Evolutionary conservation across 192 early-diverging fungal genomes (phyloP).

Genomic region (Coemansia sp.): DNA sequence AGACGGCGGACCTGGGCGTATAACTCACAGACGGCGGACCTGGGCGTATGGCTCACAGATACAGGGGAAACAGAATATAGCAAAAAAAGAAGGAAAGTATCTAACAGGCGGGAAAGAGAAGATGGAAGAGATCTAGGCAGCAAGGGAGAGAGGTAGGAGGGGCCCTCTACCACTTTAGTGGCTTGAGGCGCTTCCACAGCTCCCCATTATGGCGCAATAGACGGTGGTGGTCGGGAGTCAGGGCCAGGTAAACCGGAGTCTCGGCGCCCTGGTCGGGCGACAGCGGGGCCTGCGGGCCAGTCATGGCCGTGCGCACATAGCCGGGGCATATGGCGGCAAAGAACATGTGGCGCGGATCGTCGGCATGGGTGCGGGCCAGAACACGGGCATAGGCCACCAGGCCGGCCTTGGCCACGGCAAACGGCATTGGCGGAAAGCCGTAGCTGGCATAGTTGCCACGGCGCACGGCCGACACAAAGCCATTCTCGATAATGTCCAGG

Average conservation of each 20-base stretch:
- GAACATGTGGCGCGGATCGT: conserved; percentile 21
- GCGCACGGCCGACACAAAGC: conserved; percentile 38
- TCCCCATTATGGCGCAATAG: conserved; percentile 35
- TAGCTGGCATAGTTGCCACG: conserved; percentile 32
- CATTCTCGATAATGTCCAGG: conserved; percentile 43
- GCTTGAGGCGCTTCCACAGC: conserved; percentile 39
- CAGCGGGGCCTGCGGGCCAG: conserved; percentile 37
- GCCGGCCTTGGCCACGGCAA: conserved; percentile 44
- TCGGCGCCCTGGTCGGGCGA: conserved; percentile 42
- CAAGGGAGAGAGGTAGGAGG: too few relatives aligned
- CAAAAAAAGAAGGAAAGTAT: neutral
- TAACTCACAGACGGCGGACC: conserved; percentile 6
- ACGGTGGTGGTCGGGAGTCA: conserved; percentile 32
- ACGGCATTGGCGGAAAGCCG: conserved; percentile 47
- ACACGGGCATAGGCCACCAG: conserved; percentile 42
- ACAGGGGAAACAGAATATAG: neutral
- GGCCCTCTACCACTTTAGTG: conserved; percentile 28
- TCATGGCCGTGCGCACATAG: conserved; percentile 37
- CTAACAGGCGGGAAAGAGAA: neutral
- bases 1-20: conserved; percentile 13
- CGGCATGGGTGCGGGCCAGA: conserved; percentile 16
- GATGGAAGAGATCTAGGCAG: neutral
- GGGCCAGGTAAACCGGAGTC: conserved; percentile 39
- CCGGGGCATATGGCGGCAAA: conserved; percentile 48
- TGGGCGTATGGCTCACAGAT: conserved; percentile 8